phyloP scores from a whole-genome alignment of 2,329 filamentous ascomycete genomes.

The Plectosphaerella sp. region DNA sequence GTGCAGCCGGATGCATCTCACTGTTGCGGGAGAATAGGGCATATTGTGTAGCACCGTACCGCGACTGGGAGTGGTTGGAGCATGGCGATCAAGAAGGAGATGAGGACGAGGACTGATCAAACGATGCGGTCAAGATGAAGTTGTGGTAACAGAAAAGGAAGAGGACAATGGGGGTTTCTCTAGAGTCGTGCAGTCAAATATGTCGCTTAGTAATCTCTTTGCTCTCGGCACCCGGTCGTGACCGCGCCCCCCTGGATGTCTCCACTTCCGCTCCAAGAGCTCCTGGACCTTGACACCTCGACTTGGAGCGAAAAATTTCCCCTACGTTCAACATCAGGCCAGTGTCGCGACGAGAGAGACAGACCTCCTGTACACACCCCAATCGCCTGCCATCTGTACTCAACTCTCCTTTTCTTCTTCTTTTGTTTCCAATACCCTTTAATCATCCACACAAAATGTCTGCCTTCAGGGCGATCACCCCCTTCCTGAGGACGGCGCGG shows the following conservation, averaged over 20 bases:
- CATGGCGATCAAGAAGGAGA: too few relatives aligned
- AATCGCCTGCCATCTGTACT: conserved; percentile 7
- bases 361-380: background rate
- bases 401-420: conserved; percentile 12
- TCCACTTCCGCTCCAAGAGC: background rate
- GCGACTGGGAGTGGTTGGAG: too few relatives aligned
- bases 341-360: background rate
- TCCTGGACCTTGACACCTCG: background rate
- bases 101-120: too few relatives aligned
- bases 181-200: too few relatives aligned
- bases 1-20: too few relatives aligned
- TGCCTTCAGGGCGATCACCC: conserved; percentile 69
- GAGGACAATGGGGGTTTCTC: too few relatives aligned
- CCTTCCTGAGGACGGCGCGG: conserved; percentile 79
- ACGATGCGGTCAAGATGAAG: background rate
- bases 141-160: too few relatives aligned
- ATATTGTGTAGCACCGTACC: too few relatives aligned
- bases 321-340: conserved; percentile 2
- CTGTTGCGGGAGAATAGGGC: too few relatives aligned
- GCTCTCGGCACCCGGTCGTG: too few relatives aligned
- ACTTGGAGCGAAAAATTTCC: conserved; percentile 1
- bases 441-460: conserved; percentile 59
- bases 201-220: too few relatives aligned
- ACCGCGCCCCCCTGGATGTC: background rate
- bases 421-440: conserved; percentile 19